Percentiles rank a stretch among this genome's conserved stretches.
Evolutionary conservation across 495 filamentous ascomycete genomes (phyloP).

Genomic region (Hypoxylon cercidicola): DNA sequence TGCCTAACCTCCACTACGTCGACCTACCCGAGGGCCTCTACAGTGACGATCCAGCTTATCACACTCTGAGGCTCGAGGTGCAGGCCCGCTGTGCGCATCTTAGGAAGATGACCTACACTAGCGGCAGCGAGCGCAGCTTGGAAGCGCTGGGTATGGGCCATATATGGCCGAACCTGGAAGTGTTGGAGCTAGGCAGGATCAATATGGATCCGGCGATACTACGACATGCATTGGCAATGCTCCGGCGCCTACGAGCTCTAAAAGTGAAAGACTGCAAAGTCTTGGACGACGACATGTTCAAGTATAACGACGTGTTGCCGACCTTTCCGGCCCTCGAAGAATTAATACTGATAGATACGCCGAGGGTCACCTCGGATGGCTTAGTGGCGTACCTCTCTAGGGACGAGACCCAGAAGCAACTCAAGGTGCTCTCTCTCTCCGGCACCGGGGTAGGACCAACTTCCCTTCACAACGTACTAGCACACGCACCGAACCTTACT

Average conservation of each 20-base stretch:
- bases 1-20: constrained; percentile 87
- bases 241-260: constrained; percentile 74
- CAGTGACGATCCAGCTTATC: constrained; percentile 77
- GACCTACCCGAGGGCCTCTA: constrained; percentile 91
- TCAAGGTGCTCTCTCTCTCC: constrained; percentile 71
- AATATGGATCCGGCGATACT: constrained; percentile 77
- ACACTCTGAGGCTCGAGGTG: constrained; percentile 81
- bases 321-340: constrained; percentile 76
- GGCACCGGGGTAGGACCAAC: constrained; percentile 73
- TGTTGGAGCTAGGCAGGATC: constrained; percentile 77
- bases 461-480: constrained; percentile 71
- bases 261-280: constrained; percentile 73
- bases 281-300: constrained; percentile 81
- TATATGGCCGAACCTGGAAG: constrained; percentile 82
- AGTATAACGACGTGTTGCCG: constrained; percentile 66
- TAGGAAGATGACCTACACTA: constrained; percentile 85
- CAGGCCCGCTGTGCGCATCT: constrained; percentile 84
- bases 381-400: constrained; percentile 68
- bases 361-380: constrained; percentile 75
- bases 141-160: constrained; percentile 69
- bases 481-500: constrained; percentile 67
- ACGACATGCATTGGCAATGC: constrained; percentile 72
- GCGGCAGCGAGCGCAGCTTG: constrained; percentile 82
- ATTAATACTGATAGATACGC: constrained; percentile 72
- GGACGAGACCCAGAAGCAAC: constrained; percentile 57